Base-by-base conservation (phyloP, 306 rosid species). In the Abrus pulchellus region DNA sequence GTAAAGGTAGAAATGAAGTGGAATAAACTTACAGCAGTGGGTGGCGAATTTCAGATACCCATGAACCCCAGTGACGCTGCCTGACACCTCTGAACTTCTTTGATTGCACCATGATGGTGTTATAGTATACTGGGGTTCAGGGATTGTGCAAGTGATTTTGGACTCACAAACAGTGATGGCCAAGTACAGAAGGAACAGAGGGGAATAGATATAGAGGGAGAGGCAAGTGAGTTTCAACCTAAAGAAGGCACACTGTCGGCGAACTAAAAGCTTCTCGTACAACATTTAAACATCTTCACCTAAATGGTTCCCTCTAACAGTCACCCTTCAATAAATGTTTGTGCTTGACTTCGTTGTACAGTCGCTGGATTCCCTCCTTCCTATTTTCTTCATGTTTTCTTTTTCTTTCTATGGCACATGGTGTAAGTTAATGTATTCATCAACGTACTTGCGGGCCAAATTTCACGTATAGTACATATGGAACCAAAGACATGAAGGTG, bases 1-100 rank as follows among this genome's bases (percentile, higher is more conserved):
- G 20, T 20, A 20, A 20, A 20, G 53, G n/a, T 52, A 27, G 13
- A 29, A 60, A n/a, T 7, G 30, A n/a, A 14, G 30, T 28, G 76
- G 53, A 47, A 56, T 33, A 28, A 75, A 78, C 83, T 68, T 88
- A 96, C 99, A 96, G 88, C 30, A 96, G 85, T 0, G 99, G 99
- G 61, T 96, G 99, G 83, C 99, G 97, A 76, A 96, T 96, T 77
- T 96, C 99, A 52, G 99, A 96, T 75, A 96, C 99, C 99, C 99
- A 96, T 1, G 99, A 96, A 86, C 99, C 99, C 99, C 99, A 96
- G 90, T 96, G 99, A 67, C 99, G 97, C 68, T 96, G 99, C 92
- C 99, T 93, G 87, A 96, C 99, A 38, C 99, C 99, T 87, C 99
- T 93, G 88, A 92, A 96, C 90, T 96, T 96, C 90, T 71, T 93